Conservation (phyloP, 495 filamentous ascomycete genomes). For the Aspergillus nanangensis region DNA sequence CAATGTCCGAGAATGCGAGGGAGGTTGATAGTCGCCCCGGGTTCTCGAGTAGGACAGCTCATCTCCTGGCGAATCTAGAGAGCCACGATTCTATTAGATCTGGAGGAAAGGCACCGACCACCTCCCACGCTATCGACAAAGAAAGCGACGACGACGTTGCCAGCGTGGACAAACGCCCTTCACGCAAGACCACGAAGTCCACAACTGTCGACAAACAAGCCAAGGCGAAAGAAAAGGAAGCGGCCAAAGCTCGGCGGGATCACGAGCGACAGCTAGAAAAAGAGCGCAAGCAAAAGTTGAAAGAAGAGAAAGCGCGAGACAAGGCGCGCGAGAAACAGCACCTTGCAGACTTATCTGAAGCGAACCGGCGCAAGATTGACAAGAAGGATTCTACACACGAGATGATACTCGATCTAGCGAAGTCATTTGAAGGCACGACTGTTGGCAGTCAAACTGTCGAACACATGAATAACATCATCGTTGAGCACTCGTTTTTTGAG, state of each 20-base stretch:
- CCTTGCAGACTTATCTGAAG: slow-evolving; percentile 64
- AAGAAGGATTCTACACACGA: slow-evolving; percentile 73
- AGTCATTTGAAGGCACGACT: slow-evolving; percentile 42
- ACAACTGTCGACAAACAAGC: slow-evolving; percentile 47
- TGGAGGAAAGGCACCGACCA: no score
- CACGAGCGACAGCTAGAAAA: slow-evolving; percentile 41
- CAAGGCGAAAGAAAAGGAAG: slow-evolving; percentile 48
- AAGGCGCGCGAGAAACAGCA: slow-evolving; percentile 60
- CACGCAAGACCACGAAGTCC: slow-evolving; percentile 25
- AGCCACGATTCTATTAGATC: no score
- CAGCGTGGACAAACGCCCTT: slow-evolving; percentile 10
- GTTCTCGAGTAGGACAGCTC: slow-evolving; percentile 38
- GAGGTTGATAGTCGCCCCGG: slow-evolving; percentile 5
- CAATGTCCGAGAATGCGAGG: neutral
- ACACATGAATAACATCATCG: slow-evolving; percentile 54
- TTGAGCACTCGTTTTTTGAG: slow-evolving; percentile 47
- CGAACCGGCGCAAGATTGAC: slow-evolving; percentile 70
- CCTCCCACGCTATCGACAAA: no score
- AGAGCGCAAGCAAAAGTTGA: slow-evolving; percentile 43
- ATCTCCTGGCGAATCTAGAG: slow-evolving; percentile 30
- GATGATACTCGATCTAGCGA: slow-evolving; percentile 79
- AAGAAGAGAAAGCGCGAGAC: slow-evolving; percentile 55
- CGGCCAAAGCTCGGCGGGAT: slow-evolving; percentile 42
- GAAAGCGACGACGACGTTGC: neutral
- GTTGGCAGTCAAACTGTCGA: slow-evolving; percentile 46